phyloP scores from a whole-genome alignment of 495 filamentous ascomycete species.

The Podospora conica region DNA sequence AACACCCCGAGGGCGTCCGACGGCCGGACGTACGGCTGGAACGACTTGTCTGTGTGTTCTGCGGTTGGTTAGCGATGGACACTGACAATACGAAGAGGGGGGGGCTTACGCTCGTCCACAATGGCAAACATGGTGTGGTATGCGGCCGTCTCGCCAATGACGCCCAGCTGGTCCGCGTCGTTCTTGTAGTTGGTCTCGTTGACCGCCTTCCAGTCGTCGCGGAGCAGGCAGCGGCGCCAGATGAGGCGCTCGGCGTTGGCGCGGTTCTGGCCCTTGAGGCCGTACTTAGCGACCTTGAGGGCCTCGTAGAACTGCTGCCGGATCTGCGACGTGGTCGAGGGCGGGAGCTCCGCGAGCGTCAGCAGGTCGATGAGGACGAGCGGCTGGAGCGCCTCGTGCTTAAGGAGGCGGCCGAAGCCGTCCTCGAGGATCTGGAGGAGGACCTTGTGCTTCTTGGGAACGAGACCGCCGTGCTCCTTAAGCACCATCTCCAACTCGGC shows the following conservation, averaged over 20 bases:
- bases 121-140: slow-evolving; percentile 45
- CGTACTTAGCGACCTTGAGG: slow-evolving; percentile 56
- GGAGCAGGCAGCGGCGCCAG: slow-evolving; percentile 75
- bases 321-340: slow-evolving; percentile 32
- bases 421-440: slow-evolving; percentile 58
- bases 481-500: slow-evolving; percentile 70
- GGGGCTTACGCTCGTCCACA: slow-evolving; percentile 39
- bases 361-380: slow-evolving; percentile 73
- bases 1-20: slow-evolving; percentile 49
- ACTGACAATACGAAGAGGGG: background rate
- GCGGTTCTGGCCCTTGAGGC: slow-evolving; percentile 47
- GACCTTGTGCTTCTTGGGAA: slow-evolving; percentile 54
- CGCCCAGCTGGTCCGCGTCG: slow-evolving; percentile 40
- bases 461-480: slow-evolving; percentile 54
- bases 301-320: slow-evolving; percentile 63
- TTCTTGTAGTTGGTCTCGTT: slow-evolving; percentile 50
- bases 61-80: slow-evolving; percentile 10
- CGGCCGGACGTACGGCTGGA: slow-evolving; percentile 39
- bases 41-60: slow-evolving; percentile 29
- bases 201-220: slow-evolving; percentile 67
- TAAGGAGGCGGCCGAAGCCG: slow-evolving; percentile 58
- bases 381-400: slow-evolving; percentile 58
- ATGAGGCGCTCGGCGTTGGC: slow-evolving; percentile 60
- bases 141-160: slow-evolving; percentile 43
- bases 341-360: slow-evolving; percentile 57